Evolutionary conservation across 1,284 basidiomycete genomes (phyloP).

Genomic region (Blastosporella zonata): DNA sequence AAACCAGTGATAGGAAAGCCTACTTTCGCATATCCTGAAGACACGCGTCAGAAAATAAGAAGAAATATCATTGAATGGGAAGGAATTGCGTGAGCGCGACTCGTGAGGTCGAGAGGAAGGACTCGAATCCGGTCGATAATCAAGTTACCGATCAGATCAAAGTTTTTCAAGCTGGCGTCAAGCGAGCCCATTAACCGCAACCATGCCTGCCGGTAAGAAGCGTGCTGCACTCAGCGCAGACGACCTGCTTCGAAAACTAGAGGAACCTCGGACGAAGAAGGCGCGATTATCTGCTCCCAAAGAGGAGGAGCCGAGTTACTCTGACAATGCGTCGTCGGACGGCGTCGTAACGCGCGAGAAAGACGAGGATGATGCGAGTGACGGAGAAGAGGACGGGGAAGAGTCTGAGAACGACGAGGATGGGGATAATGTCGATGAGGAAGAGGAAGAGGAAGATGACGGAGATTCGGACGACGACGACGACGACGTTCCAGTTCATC

Average conservation of each 20-base stretch:
- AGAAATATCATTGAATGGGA: no score
- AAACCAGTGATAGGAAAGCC: no score
- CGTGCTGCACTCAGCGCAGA: conserved; percentile 34
- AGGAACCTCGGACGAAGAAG: conserved; percentile 31
- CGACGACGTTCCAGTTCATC: conserved; percentile 2
- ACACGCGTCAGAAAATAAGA: no score
- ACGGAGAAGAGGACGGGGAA: conserved; percentile 4
- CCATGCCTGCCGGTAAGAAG: conserved; percentile 25
- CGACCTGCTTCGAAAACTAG: conserved; percentile 35
- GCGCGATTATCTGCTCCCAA: conserved; percentile 18
- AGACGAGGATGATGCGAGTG: conserved; percentile 10
- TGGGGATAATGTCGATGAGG: not conserved
- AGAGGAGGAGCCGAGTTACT: conserved; percentile 14
- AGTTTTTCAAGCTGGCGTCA: not conserved
- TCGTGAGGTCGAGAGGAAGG: no score
- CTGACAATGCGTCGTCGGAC: no score
- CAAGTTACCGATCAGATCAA: not conserved
- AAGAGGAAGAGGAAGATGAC: not conserved
- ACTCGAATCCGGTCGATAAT: not conserved
- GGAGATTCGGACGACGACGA: conserved; percentile 5
- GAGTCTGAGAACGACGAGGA: conserved; percentile 8
- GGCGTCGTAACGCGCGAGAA: no score
- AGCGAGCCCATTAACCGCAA: not conserved
- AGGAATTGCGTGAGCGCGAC: no score
- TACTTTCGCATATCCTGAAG: no score